Evolutionary conservation across 2,329 filamentous ascomycete genomes (phyloP).

Genomic region (Xylaria sp.): DNA sequence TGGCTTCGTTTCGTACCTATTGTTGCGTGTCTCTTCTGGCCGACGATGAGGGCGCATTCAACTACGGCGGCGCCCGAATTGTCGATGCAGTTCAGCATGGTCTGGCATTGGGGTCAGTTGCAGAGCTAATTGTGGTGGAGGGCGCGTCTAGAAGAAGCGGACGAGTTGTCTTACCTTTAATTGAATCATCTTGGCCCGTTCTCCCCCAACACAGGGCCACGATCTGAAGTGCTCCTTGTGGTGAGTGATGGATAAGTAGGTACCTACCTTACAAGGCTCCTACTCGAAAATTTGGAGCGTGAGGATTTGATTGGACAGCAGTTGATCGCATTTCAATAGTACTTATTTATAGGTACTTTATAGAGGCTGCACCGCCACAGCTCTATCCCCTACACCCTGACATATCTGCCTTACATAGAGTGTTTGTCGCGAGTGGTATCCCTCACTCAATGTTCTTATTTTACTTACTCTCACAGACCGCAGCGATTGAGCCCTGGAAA

Average conservation of each 20-base stretch:
- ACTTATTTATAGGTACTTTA: background rate
- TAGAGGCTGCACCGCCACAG: constrained; percentile 20
- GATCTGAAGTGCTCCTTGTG: constrained; percentile 26
- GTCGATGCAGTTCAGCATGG: constrained; percentile 99
- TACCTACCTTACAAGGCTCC: constrained; percentile 14
- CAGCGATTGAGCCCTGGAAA: background rate
- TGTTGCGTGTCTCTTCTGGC: constrained; percentile 86
- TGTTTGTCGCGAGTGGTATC: too few relatives aligned
- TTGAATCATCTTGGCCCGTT: constrained; percentile 81
- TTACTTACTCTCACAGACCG: background rate
- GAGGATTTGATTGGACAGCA: constrained; percentile 30
- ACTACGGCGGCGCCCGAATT: constrained; percentile 98
- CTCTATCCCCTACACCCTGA: too few relatives aligned
- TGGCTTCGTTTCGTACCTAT: constrained; percentile 74
- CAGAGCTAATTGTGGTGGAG: background rate
- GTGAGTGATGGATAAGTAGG: background rate
- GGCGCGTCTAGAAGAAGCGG: background rate
- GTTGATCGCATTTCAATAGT: too few relatives aligned
- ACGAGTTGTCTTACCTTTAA: constrained; percentile 70
- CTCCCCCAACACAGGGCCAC: constrained; percentile 33
- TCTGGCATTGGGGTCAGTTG: constrained; percentile 61
- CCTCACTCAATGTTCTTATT: too few relatives aligned
- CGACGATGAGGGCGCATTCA: constrained; percentile 93
- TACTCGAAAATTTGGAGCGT: constrained; percentile 34
- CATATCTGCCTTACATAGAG: background rate